These are phyloP conservation scores for Capsicum rhomboideum DNA, from an alignment of 257 asterid species.

Conservation along the genomic window DNA sequence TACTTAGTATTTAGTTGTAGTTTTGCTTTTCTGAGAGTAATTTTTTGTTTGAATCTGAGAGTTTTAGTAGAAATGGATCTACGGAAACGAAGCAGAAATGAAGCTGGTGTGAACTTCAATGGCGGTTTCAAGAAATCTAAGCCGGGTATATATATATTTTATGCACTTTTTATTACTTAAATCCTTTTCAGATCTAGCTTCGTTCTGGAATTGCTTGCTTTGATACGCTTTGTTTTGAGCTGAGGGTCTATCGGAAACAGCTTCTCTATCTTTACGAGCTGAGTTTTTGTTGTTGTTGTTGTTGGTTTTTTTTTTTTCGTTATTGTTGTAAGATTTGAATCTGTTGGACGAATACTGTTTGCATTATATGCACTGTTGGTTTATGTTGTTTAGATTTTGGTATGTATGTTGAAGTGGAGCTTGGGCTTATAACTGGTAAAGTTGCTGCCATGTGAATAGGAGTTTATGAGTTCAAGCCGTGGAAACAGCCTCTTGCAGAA, in stretches of 20 bases:
- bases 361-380: background rate
- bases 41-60: background rate
- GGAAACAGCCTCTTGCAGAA: too few relatives aligned
- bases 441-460: too few relatives aligned
- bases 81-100: conserved; percentile 25
- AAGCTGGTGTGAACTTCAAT: conserved; percentile 19
- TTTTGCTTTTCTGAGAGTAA: background rate
- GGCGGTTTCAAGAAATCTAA: conserved; percentile 70
- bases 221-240: background rate
- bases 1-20: background rate
- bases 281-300: too few relatives aligned
- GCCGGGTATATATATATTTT: conserved; percentile 34
- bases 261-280: too few relatives aligned
- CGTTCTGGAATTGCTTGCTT: background rate
- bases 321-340: background rate
- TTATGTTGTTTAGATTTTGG: background rate
- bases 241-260: too few relatives aligned
- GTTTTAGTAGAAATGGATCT: conserved; percentile 9
- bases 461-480: too few relatives aligned
- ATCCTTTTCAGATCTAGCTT: background rate
- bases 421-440: too few relatives aligned
- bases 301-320: background rate
- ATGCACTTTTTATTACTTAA: background rate
- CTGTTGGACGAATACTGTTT: background rate
- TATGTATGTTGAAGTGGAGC: too few relatives aligned